Evolutionary conservation across 768 basidiomycete species (phyloP).

Genomic region (Glaciozyma martinii): DNA sequence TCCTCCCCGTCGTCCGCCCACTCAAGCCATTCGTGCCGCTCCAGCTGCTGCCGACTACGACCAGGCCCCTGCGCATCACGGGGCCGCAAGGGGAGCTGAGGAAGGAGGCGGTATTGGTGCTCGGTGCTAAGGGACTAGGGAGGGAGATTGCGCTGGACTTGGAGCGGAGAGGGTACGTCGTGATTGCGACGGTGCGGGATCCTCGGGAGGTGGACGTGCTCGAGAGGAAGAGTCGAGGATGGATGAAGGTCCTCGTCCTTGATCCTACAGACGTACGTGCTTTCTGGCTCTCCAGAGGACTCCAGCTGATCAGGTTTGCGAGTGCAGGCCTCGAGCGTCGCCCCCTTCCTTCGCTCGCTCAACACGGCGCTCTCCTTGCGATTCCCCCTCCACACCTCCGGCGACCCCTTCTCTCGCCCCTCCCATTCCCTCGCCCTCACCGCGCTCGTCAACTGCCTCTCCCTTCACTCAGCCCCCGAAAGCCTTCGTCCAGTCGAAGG

Average conservation of each 20-base stretch:
- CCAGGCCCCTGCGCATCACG: not conserved
- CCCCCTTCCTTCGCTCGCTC: constrained; percentile 70
- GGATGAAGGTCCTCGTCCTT: constrained; percentile 68
- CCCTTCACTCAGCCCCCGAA: constrained; percentile 36
- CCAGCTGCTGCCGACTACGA: not conserved
- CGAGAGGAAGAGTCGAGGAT: constrained; percentile 62
- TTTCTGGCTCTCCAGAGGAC: not conserved
- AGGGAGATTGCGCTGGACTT: constrained; percentile 54
- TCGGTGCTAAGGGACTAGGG: constrained; percentile 49
- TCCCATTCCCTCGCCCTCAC: constrained; percentile 53
- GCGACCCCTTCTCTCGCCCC: constrained; percentile 65
- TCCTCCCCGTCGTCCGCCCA: not conserved
- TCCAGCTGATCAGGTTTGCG: not conserved
- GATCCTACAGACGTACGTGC: constrained; percentile 61
- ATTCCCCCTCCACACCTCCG: constrained; percentile 67
- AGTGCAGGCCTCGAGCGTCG: constrained; percentile 51
- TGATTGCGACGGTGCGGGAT: constrained; percentile 66
- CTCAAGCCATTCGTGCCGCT: constrained; percentile 4
- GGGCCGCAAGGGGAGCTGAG: constrained; percentile 15
- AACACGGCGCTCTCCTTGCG: constrained; percentile 68
- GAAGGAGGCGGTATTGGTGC: constrained; percentile 45
- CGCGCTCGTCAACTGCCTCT: constrained; percentile 65
- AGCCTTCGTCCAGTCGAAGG: constrained; percentile 28
- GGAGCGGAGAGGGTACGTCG: constrained; percentile 70
- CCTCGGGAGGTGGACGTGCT: constrained; percentile 57